phyloP scores from a whole-genome alignment of 345 rosid species.

The Rubroshorea leprosula region DNA sequence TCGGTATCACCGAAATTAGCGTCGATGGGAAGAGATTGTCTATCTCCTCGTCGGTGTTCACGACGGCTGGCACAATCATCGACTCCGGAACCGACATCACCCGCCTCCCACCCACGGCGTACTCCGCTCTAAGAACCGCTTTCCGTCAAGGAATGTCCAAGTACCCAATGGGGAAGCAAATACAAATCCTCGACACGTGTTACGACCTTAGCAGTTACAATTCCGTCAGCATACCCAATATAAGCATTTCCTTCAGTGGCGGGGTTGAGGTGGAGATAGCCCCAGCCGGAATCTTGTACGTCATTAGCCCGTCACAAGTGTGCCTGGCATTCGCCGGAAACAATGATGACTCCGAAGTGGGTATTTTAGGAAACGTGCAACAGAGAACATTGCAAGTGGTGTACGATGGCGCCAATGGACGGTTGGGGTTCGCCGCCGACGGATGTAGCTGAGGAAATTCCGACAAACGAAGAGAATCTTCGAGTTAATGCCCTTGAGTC shows the following conservation, averaged over 20 bases:
- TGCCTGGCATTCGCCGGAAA: slow-evolving; percentile 80
- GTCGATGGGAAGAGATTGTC: too few relatives aligned
- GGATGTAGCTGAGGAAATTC: slow-evolving; percentile 39
- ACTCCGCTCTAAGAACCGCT: slow-evolving; percentile 37
- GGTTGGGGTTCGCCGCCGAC: slow-evolving; percentile 54
- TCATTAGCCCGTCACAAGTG: slow-evolving; percentile 34
- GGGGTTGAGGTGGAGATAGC: slow-evolving; percentile 41
- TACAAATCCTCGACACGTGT: slow-evolving; percentile 77
- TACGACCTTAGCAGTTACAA: slow-evolving; percentile 42
- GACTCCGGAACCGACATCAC: slow-evolving; percentile 88
- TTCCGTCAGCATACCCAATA: slow-evolving; percentile 30
- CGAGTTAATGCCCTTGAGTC: too few relatives aligned
- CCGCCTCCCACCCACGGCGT: slow-evolving; percentile 59
- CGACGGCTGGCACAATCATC: slow-evolving; percentile 50
- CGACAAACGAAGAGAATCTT: neutral
- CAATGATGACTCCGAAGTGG: slow-evolving; percentile 35
- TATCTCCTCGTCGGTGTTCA: slow-evolving; percentile 43
- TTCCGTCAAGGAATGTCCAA: slow-evolving; percentile 46
- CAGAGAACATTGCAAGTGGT: slow-evolving; percentile 65
- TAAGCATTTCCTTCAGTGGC: slow-evolving; percentile 46
- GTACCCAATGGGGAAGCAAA: slow-evolving; percentile 48
- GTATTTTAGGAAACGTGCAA: slow-evolving; percentile 66
- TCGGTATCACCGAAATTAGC: slow-evolving; percentile 44
- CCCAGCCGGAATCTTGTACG: slow-evolving; percentile 40
- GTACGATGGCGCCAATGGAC: slow-evolving; percentile 51